A percentile compares a stretch with the other conserved stretches of the same genome.
Conservation (phyloP, 106 monocot species). For the Chionographis japonica region DNA sequence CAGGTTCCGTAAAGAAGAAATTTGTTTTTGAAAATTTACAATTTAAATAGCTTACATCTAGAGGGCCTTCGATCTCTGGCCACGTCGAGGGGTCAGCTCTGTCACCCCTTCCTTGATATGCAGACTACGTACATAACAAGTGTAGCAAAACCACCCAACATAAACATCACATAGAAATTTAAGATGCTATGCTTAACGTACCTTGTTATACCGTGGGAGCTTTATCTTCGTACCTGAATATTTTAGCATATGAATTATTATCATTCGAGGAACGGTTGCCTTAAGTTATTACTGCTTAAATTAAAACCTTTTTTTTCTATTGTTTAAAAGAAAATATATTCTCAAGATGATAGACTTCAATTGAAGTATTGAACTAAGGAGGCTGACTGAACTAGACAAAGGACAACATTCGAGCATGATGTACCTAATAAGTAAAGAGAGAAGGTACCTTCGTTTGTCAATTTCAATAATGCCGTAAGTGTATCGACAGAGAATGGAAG, state of each 20-base stretch:
- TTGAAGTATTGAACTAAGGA: not conserved
- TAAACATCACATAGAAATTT: not conserved
- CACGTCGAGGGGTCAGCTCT: conserved; percentile 83
- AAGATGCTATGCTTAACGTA: conserved; percentile 8
- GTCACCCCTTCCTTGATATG: conserved; percentile 88
- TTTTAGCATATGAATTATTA: not conserved
- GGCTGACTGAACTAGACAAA: not conserved
- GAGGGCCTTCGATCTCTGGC: conserved; percentile 91
- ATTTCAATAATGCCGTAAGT: conserved; percentile 43
- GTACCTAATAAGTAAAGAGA: not conserved
- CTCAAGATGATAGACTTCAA: not conserved
- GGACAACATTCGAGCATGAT: not conserved
- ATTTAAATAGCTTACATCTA: conserved; percentile 38
- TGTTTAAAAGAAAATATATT: not conserved
- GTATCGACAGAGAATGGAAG: conserved; percentile 77
- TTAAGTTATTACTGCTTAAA: too few species aligned
- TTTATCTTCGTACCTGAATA: conserved; percentile 75
- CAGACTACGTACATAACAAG: conserved; percentile 56
- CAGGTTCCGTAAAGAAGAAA: not conserved
- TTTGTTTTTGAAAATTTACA: not conserved
- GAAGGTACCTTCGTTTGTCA: conserved; percentile 70
- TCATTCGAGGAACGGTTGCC: not conserved
- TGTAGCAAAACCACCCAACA: conserved; percentile 1
- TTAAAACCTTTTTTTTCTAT: too few species aligned
- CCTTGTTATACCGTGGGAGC: conserved; percentile 98